Base-by-base conservation (phyloP, 2,329 filamentous ascomycete genomes). In the Aureobasidium musti region DNA sequence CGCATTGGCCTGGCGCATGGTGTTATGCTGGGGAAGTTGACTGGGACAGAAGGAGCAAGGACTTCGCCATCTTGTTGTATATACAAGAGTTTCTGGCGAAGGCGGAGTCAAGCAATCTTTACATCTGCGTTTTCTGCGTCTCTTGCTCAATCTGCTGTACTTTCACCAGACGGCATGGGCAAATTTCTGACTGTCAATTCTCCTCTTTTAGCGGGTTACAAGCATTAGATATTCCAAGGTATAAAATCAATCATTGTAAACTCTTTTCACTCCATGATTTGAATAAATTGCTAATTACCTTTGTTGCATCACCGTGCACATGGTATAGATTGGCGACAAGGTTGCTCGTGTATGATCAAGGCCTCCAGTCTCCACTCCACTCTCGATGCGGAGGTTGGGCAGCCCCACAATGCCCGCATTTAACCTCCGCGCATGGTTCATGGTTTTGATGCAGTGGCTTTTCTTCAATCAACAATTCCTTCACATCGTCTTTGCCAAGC, bases 151-250 rank as follows among this genome's bases (percentile, higher is more conserved):
- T 63, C 59, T 61, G 43, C 39, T 50, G 30, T 35, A 23, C 43
- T 19, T 43, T 4, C 19, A 33, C 54, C 54, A 43, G 54, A 21
- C 43, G 54, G 39, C 56, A 23, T 52, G 49, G 26, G 49, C 49
- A 7, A 8, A 19, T 52, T 21, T 56, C 13, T 37, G n/a, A 54
- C 50, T 54, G 50, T 28, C 30, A 30, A 30, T 19, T 14, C 26
- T 45, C 54, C 21, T 61, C 45, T 63, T 13, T 52, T 39, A 63
- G 59, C 59, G 59, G 35, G 59, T 41, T 14, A 23, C 10, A 21
- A 61, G 57, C 57, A 61, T 61, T 61, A 61, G 57, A 61, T 49
- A 61, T n/a, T 49, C 41, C 30, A 23, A 26, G 33, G 39, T 45
- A 43, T 43, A 43, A 33, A 45, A 43, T 43, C 23, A 33, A 37